Conservation (phyloP, 1,284 basidiomycete species). For the Cystobasidium slooffiae region DNA sequence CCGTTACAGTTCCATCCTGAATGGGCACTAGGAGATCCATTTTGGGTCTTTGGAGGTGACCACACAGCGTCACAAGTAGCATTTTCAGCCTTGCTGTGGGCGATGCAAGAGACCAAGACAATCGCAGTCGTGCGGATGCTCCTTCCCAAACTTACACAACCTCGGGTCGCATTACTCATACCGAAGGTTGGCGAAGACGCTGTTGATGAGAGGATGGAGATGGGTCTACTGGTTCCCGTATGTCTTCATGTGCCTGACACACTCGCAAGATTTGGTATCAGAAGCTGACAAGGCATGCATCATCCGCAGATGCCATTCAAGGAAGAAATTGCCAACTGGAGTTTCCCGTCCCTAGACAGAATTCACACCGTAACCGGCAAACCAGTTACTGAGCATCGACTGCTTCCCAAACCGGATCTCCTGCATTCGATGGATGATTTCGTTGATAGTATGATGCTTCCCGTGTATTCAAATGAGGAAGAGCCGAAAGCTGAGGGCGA, state of each 20-base stretch:
- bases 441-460: constrained; percentile 41
- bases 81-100: constrained; percentile 35
- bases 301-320: constrained; percentile 37
- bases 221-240: constrained; percentile 32
- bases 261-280: neutral
- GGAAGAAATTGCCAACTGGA: constrained; percentile 43
- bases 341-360: constrained; percentile 37
- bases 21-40: constrained; percentile 41
- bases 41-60: constrained; percentile 36
- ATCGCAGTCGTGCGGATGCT: constrained; percentile 32
- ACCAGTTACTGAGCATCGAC: constrained; percentile 38
- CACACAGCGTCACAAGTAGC: constrained; percentile 9
- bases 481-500: neutral
- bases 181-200: constrained; percentile 36
- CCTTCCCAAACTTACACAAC: constrained; percentile 15
- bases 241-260: neutral
- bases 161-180: constrained; percentile 23
- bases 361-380: constrained; percentile 33
- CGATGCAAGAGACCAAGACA: constrained; percentile 17
- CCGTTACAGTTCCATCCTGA: constrained; percentile 33
- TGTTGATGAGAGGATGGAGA: constrained; percentile 27
- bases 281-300: neutral
- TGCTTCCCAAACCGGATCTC: constrained; percentile 31
- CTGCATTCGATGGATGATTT: constrained; percentile 39
- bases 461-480: constrained; percentile 30